Evolutionary conservation across 2,329 filamentous ascomycete species (phyloP).

Genomic region (Exophiala oligosperma): DNA sequence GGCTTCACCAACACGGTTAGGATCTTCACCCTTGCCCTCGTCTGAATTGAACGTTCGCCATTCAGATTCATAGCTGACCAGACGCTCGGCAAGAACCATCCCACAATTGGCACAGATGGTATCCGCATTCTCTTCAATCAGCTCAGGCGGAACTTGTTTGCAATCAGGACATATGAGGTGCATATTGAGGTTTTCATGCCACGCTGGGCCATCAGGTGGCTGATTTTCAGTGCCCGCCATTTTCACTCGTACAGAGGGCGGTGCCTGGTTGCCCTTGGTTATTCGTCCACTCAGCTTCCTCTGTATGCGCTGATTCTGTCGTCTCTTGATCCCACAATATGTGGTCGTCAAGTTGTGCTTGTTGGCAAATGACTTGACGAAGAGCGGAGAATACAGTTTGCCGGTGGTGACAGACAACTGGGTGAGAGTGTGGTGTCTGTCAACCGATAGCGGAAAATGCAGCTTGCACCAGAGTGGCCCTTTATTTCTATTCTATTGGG

Average conservation of each 20-base stretch:
- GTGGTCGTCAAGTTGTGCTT: slow-evolving; percentile 48
- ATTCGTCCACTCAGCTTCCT: slow-evolving; percentile 29
- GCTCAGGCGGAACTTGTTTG: slow-evolving; percentile 84
- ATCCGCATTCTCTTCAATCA: slow-evolving; percentile 90
- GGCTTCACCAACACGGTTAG: slow-evolving; percentile 91
- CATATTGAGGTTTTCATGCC: slow-evolving; percentile 83
- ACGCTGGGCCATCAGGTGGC: slow-evolving; percentile 46
- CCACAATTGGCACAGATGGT: slow-evolving; percentile 92
- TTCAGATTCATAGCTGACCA: slow-evolving; percentile 94
- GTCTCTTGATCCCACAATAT: slow-evolving; percentile 46
- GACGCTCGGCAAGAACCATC: slow-evolving; percentile 82
- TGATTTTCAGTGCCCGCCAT: slow-evolving; percentile 41
- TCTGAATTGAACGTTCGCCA: slow-evolving; percentile 99
- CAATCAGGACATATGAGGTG: slow-evolving; percentile 87
- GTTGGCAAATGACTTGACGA: slow-evolving; percentile 58
- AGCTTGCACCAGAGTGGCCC: background rate
- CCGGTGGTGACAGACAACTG: slow-evolving; percentile 40
- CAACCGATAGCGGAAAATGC: background rate
- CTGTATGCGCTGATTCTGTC: slow-evolving; percentile 37
- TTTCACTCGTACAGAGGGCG: slow-evolving; percentile 31
- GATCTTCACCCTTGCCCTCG: slow-evolving; percentile 86
- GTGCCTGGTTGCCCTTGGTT: slow-evolving; percentile 21
- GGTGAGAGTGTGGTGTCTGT: slow-evolving; percentile 9
- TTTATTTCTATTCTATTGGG: background rate
- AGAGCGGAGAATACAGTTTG: slow-evolving; percentile 72